Base-by-base conservation (phyloP, 192 early-diverging fungal species). In the Backusella psychrophila region DNA sequence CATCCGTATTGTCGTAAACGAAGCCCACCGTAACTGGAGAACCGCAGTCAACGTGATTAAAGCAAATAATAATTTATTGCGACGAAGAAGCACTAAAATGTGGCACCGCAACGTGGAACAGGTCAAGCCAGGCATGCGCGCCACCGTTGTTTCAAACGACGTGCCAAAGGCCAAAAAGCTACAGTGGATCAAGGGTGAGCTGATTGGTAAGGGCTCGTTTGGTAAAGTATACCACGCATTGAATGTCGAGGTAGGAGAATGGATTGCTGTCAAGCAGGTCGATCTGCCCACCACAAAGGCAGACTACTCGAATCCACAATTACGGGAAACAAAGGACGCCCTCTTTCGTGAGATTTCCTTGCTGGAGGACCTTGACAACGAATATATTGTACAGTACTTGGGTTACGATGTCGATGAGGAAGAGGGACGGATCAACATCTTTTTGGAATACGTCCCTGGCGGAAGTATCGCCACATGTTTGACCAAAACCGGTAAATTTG, bases 401-500 rank as follows among this genome's bases (percentile, higher is more conserved):
- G 95, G 94, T 19, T 90, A 89, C 72, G 80, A 77, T 33, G 85
- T 91, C 31, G 89, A 89, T 19, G 67, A 78, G 34, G 73, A 67
- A 41, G 87, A 88, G 9, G 85, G 85, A 11, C 85, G 87, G 4
- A 88, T 97, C 74, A 96, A 97, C 85, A 96, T 99, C 76, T 98
- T 98, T 81, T 85, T 99, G 59, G 97, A 99, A 85, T 99, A 99
- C 79, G 96, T 99, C 53, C 90, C 94, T 14, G 97, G 97, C 72
- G 97, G 97, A 17, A 93, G 93, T 15, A 91, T 99, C 67, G 85
- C 94, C 23, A 90, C 87, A 23, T 87, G 93, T 76, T 83, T 98
- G 69, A 88, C 89, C 76, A 87, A 91, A 73, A 88, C 89, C 73
- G 93, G 93, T 9, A 84, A 88, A 49, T 89, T 95, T 79, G 88